These are phyloP conservation scores for Alternaria gaisen DNA, from an alignment of 2,329 filamentous ascomycete genomes.

Conservation along the genomic window DNA sequence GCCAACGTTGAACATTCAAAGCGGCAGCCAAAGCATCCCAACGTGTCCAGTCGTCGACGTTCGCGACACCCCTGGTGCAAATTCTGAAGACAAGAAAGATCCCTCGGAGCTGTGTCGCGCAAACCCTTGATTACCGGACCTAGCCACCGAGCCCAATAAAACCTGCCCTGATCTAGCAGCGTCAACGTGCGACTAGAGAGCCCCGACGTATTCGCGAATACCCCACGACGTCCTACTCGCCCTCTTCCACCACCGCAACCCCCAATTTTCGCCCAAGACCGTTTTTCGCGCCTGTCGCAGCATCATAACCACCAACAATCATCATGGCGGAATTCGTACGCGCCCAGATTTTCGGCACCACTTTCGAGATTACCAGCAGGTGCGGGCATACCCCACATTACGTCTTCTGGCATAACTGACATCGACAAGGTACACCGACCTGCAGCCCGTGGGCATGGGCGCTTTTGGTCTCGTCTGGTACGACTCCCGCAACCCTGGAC, in stretches of 20 bases:
- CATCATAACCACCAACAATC: constrained; percentile 38
- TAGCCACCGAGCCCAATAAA: constrained; percentile 26
- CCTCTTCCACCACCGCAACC: constrained; percentile 15
- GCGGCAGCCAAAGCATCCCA: constrained; percentile 9
- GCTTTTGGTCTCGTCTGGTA: constrained; percentile 99
- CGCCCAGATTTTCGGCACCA: constrained; percentile 99
- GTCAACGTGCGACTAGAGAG: constrained; percentile 38
- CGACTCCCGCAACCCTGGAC: constrained; percentile 17
- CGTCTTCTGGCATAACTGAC: constrained; percentile 33
- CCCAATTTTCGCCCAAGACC: constrained; percentile 9
- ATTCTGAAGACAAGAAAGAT: constrained; percentile 12
- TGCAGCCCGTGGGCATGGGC: constrained; percentile 98
- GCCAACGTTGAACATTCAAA: constrained; percentile 11
- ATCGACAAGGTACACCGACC: constrained; percentile 83
- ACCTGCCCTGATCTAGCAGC: constrained; percentile 27
- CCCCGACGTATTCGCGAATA: constrained; percentile 25
- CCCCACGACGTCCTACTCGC: constrained; percentile 26
- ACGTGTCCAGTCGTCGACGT: constrained; percentile 1
- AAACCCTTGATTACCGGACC: constrained; percentile 25
- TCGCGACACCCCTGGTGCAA: constrained; percentile 13
- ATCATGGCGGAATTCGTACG: constrained; percentile 99
- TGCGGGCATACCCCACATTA: constrained; percentile 57
- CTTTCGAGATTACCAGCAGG: constrained; percentile 99
- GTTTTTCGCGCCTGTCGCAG: constrained; percentile 37
- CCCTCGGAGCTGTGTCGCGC: constrained; percentile 17